Evolutionary conservation across 1,139 yeast species (phyloP), one percentile per base, ranked within the genome.

Genomic region (Eremothecium cymbalariae): DNA sequence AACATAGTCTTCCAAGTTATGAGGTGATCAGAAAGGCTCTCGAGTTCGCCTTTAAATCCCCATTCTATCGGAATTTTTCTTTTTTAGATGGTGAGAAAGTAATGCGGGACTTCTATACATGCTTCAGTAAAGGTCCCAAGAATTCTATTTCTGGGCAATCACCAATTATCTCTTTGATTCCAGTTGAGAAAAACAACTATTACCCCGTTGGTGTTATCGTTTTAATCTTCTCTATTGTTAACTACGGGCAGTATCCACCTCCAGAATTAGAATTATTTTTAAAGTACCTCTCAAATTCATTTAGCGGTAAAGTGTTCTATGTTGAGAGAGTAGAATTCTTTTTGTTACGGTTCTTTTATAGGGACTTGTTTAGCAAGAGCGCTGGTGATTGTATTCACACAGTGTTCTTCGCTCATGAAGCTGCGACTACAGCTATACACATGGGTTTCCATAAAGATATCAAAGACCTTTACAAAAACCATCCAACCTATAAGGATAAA

Each of bases 311-410:
- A 36, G 6, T 44, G 39, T 37, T 41, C 50, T 17, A 42, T 35
- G 16, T 39, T 12, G 34, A 38, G 37, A 7, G 41, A 31, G 31
- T 53, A n/a, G 59, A 55, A 32, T 39, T 55, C 4, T 18, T 48
- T 16, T 31, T 54, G 5, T 22, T 56, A 12, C 33, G 50, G 7
- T 44, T 44, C 29, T 45, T 46, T 11, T 41, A 47, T 22, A 41
- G 47, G 16, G 30, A 34, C 6, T 15, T 36, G 8, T 31, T 45
- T 22, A 35, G 43, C 9, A 48, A 49, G 4, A 26, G 45, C 2
- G 59, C 53, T 22, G 57, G 55, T 17, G 64, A 57, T 30, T 47
- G 49, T 17, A 35, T 58, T 0, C 47, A 55, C 37, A 12, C 45
- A 6, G 33, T 45, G 6, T 33, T 35, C 6, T 18, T 54, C 2